Conservation (phyloP, 371 early-diverging fungal genomes). For the Apophysomyces elegans region DNA sequence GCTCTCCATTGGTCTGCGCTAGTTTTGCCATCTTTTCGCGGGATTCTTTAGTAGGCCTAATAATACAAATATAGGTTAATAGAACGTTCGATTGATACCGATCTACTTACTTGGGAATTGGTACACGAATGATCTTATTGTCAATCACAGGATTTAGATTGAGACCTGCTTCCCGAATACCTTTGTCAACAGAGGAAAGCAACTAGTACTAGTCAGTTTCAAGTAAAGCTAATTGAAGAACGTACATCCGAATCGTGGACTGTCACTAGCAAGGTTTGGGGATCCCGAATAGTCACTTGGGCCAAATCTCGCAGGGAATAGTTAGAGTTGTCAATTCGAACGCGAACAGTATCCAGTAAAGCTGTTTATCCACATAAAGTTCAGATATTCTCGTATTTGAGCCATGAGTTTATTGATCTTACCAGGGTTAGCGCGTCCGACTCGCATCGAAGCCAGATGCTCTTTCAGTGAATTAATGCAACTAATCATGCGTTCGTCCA, state of each 20-base stretch:
- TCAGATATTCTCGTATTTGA: neutral
- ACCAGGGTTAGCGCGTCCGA: slow-evolving; percentile 83
- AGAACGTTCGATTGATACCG: neutral
- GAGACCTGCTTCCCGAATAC: slow-evolving; percentile 81
- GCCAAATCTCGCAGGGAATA: slow-evolving; percentile 74
- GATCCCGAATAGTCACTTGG: slow-evolving; percentile 86
- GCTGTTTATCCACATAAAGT: slow-evolving; percentile 40
- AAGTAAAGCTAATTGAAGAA: neutral
- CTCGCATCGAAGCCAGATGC: slow-evolving; percentile 69
- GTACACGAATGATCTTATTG: slow-evolving; percentile 74
- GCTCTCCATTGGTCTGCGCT: slow-evolving; percentile 72
- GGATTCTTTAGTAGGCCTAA: slow-evolving; percentile 78
- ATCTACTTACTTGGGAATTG: slow-evolving; percentile 80
- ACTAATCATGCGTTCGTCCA: slow-evolving; percentile 48
- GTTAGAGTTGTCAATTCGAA: slow-evolving; percentile 61
- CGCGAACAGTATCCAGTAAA: slow-evolving; percentile 74
- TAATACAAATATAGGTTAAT: slow-evolving; percentile 1
- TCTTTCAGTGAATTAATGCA: slow-evolving; percentile 58
- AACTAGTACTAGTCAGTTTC: slow-evolving; percentile 44
- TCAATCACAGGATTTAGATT: slow-evolving; percentile 83
- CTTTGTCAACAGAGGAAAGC: slow-evolving; percentile 74
- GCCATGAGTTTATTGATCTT: neutral
- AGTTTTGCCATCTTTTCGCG: slow-evolving; percentile 77
- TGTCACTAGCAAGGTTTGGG: slow-evolving; percentile 82
- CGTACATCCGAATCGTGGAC: slow-evolving; percentile 78